A percentile compares a stretch with the other conserved stretches of the same genome.
phyloP scores from a whole-genome alignment of 345 rosid species.

The Leavenworthia alabamica region DNA sequence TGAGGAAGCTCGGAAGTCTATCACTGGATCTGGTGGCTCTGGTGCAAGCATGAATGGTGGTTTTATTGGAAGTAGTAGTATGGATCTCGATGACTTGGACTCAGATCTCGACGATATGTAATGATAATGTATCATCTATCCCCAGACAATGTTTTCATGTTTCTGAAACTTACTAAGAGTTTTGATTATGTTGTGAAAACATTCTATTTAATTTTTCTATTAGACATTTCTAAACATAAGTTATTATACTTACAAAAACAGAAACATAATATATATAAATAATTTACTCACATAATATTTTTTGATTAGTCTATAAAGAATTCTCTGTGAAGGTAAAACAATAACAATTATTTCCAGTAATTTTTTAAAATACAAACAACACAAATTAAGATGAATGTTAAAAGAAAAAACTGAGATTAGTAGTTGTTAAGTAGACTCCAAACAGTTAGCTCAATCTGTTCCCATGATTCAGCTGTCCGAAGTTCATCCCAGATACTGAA shows the following conservation, averaged over 20 bases:
- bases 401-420: slow-evolving; percentile 14
- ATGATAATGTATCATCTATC: slow-evolving; percentile 26
- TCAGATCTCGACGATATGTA: slow-evolving; percentile 31
- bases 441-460: slow-evolving; percentile 67
- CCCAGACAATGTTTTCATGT: neutral
- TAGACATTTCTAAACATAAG: neutral
- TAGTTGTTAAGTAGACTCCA: slow-evolving; percentile 76
- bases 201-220: neutral
- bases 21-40: slow-evolving; percentile 26
- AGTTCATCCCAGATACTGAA: slow-evolving; percentile 74
- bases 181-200: neutral
- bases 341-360: neutral
- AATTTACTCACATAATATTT: neutral
- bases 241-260: neutral
- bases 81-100: slow-evolving; percentile 68
- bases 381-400: neutral
- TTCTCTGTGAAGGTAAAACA: neutral
- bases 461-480: slow-evolving; percentile 60
- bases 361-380: slow-evolving; percentile 1
- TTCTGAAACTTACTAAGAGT: neutral
- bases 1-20: slow-evolving; percentile 51
- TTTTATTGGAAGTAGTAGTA: slow-evolving; percentile 40
- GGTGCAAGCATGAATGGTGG: slow-evolving; percentile 37
- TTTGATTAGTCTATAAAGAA: neutral
- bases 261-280: neutral